Conservation (phyloP, 331 rosid species). For the Quercus tomentella region DNA sequence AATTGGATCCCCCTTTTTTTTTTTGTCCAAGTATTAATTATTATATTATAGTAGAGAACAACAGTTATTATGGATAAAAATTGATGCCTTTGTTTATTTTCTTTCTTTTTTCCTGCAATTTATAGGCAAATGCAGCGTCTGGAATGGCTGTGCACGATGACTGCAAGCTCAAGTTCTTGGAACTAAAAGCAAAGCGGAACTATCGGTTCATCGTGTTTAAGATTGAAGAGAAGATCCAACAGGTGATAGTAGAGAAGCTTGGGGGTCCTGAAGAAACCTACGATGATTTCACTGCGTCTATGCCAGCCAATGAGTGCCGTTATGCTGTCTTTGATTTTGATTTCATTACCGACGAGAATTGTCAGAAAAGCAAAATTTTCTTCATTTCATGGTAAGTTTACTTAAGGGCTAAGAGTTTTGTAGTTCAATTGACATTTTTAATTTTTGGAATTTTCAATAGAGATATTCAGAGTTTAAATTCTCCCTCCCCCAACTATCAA, state of each 20-base stretch:
- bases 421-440: too few relatives aligned
- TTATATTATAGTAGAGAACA: too few relatives aligned
- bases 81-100: not conserved
- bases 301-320: slow-evolving; percentile 37
- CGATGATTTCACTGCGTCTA: slow-evolving; percentile 21
- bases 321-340: slow-evolving; percentile 42
- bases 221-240: slow-evolving; percentile 41
- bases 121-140: slow-evolving; percentile 25
- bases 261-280: slow-evolving; percentile 29
- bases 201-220: slow-evolving; percentile 39
- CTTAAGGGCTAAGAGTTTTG: too few relatives aligned
- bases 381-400: slow-evolving; percentile 33
- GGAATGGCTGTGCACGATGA: slow-evolving; percentile 44
- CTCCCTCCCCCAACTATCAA: too few relatives aligned
- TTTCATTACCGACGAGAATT: slow-evolving; percentile 29
- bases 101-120: not conserved
- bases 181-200: slow-evolving; percentile 34
- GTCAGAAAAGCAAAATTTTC: slow-evolving; percentile 43
- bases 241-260: slow-evolving; percentile 33
- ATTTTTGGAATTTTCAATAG: too few relatives aligned
- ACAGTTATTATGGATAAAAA: not conserved
- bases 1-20: too few relatives aligned
- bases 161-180: slow-evolving; percentile 33
- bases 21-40: too few relatives aligned
- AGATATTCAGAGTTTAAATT: too few relatives aligned